Evolutionary conservation across 805 yeast genomes (phyloP).

Genomic region (Metschnikowia arizonensis): DNA sequence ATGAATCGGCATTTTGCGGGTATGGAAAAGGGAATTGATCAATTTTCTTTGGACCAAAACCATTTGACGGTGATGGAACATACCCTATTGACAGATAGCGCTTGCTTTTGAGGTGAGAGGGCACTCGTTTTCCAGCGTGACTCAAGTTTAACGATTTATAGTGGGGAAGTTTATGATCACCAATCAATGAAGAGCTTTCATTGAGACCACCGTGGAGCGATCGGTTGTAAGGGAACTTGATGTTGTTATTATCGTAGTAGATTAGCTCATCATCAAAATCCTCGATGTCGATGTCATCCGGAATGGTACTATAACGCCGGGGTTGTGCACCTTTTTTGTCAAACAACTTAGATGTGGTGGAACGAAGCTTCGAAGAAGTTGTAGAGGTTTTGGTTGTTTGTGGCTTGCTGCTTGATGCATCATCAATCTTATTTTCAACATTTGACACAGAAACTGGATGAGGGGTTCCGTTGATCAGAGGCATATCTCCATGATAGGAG

Average conservation of each 20-base stretch:
- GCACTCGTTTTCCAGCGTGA: conserved; percentile 23
- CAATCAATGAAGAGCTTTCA: conserved; percentile 31
- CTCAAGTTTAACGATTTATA: conserved; percentile 39
- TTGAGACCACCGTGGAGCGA: conserved; percentile 22
- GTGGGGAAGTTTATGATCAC: conserved; percentile 31
- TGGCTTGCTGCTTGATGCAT: conserved; percentile 9
- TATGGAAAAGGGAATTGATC: conserved; percentile 36
- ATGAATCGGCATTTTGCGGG: conserved; percentile 25
- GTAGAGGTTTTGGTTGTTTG: conserved; percentile 30
- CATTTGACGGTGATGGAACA: conserved; percentile 15
- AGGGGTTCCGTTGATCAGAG: conserved; percentile 12
- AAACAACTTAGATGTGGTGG: conserved; percentile 70
- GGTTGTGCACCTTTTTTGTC: conserved; percentile 71
- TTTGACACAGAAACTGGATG: conserved; percentile 3
- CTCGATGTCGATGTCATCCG: conserved; percentile 56
- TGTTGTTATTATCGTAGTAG: conserved; percentile 39
- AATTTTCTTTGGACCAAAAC: conserved; percentile 10
- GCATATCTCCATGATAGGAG: conserved; percentile 29
- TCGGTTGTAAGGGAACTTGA: conserved; percentile 34
- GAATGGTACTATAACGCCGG: conserved; percentile 67
- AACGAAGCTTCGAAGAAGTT: conserved; percentile 44
- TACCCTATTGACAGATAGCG: conserved; percentile 39
- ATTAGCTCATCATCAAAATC: conserved; percentile 52
- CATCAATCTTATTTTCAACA: conserved; percentile 5
- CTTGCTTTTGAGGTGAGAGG: conserved; percentile 23